Percentiles rank a stretch among this genome's conserved stretches.
Evolutionary conservation across 208 protist genomes (phyloP).

Genomic region (Polymyxa betae): DNA sequence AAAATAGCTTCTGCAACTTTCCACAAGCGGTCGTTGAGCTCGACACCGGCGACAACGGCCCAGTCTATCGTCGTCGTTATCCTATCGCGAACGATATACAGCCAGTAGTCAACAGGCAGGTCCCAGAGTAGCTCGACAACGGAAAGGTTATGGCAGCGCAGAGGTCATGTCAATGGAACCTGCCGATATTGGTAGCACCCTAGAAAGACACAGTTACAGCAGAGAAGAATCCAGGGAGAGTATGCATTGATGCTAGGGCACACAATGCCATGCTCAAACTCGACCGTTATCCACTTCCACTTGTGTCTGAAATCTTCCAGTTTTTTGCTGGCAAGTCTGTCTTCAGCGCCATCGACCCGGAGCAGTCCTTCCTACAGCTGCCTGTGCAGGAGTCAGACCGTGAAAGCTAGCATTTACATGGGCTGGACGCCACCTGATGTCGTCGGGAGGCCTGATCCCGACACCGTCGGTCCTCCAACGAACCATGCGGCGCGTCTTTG

Average conservation of each 20-base stretch:
- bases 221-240: not conserved
- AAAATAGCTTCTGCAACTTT: not conserved
- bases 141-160: not conserved
- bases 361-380: not conserved
- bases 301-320: not conserved
- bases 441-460: too few species aligned
- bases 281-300: not conserved
- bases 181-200: not conserved
- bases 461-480: not conserved
- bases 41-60: not conserved
- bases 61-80: not conserved
- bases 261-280: not conserved
- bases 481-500: not conserved
- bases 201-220: not conserved
- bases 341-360: not conserved
- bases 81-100: not conserved
- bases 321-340: not conserved
- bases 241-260: not conserved
- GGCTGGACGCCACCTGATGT: not conserved
- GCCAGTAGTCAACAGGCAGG: not conserved
- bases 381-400: not conserved
- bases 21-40: not conserved
- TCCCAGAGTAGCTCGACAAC: not conserved
- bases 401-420: not conserved
- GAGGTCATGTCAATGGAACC: not conserved